These are phyloP conservation scores for Verbascum thapsus DNA, from an alignment of 257 asterid species.

Conservation along the genomic window DNA sequence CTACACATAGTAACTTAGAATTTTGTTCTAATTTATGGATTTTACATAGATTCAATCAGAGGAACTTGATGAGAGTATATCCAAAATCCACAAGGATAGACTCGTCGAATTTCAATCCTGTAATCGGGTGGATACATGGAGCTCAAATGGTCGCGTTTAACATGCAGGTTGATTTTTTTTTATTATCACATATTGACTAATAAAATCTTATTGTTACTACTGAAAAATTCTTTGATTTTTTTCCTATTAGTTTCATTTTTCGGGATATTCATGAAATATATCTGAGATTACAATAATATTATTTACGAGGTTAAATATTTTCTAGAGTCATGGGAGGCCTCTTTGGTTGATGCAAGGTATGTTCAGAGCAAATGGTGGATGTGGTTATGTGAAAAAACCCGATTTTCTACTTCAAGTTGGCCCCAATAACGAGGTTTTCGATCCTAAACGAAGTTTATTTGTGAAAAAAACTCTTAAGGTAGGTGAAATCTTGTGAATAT, in stretches of 20 bases:
- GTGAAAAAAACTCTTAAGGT: slow-evolving; percentile 65
- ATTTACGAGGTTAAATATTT: background rate
- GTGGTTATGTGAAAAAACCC: slow-evolving; percentile 84
- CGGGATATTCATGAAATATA: too few species aligned
- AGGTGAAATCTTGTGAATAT: background rate
- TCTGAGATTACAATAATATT: background rate
- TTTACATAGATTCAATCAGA: slow-evolving; percentile 59
- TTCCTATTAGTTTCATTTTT: too few species aligned
- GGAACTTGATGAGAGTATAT: slow-evolving; percentile 79
- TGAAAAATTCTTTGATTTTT: too few species aligned
- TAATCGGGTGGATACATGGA: slow-evolving; percentile 81
- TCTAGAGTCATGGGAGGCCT: slow-evolving; percentile 64
- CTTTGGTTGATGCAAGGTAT: slow-evolving; percentile 88
- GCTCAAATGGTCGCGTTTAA: slow-evolving; percentile 87
- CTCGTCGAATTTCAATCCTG: slow-evolving; percentile 79
- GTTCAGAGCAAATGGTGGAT: slow-evolving; percentile 82
- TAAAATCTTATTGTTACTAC: background rate
- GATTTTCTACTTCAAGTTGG: slow-evolving; percentile 48
- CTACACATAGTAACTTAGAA: background rate
- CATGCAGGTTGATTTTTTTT: slow-evolving; percentile 59
- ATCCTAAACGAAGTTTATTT: slow-evolving; percentile 52
- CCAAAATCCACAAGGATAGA: slow-evolving; percentile 74
- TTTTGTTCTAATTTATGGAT: background rate
- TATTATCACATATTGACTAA: background rate
- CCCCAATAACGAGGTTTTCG: slow-evolving; percentile 48